phyloP scores from a whole-genome alignment of 2,329 filamentous ascomycete genomes.

The Cordyceps fumosorosea region DNA sequence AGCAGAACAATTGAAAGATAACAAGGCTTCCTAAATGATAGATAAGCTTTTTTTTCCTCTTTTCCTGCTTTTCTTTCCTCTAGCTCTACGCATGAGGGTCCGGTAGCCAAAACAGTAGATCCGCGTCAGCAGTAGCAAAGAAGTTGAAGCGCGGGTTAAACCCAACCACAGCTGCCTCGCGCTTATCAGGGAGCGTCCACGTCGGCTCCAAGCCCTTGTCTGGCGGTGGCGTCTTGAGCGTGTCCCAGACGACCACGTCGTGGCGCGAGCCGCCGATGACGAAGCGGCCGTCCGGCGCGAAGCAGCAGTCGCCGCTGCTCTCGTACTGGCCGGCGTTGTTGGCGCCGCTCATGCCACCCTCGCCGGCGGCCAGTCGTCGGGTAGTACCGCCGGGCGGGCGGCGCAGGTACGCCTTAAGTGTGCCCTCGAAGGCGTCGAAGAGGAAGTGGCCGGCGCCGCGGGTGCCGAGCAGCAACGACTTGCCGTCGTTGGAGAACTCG shows the following conservation, averaged over 20 bases:
- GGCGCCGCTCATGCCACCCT: constrained; percentile 37
- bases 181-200: constrained; percentile 59
- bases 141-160: constrained; percentile 92
- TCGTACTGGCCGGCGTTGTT: constrained; percentile 37
- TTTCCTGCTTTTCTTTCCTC: constrained; percentile 14
- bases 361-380: constrained; percentile 47
- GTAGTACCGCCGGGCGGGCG: constrained; percentile 47
- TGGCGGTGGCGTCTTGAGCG: constrained; percentile 44
- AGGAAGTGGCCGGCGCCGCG: constrained; percentile 81
- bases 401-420: constrained; percentile 65
- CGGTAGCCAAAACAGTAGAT: constrained; percentile 72
- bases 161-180: constrained; percentile 66
- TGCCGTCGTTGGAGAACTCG: constrained; percentile 95
- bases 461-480: constrained; percentile 76
- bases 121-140: constrained; percentile 82
- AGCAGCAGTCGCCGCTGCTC: constrained; percentile 73
- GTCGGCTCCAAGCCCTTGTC: constrained; percentile 56
- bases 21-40: neutral
- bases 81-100: constrained; percentile 47
- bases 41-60: neutral
- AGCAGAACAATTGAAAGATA: neutral
- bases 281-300: constrained; percentile 83
- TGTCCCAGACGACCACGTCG: constrained; percentile 84
- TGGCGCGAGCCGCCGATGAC: constrained; percentile 72
- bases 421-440: constrained; percentile 86